These are phyloP conservation scores for Rhizoctonia solani DNA, from an alignment of 1,284 basidiomycete genomes.

Conservation along the genomic window DNA sequence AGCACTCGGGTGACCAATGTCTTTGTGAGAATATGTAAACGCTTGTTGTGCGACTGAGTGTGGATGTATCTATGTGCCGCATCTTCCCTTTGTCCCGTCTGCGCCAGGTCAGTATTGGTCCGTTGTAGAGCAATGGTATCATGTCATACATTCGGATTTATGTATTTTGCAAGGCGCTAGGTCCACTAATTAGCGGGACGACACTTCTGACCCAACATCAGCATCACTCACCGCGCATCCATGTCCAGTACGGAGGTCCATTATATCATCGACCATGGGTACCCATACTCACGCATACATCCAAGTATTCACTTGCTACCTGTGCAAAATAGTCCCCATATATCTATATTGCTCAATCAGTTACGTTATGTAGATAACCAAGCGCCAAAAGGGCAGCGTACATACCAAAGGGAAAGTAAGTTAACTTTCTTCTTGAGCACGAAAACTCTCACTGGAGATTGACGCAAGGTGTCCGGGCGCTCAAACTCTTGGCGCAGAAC, in stretches of 20 bases:
- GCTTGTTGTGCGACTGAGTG: constrained; percentile 5
- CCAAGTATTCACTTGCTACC: constrained; percentile 18
- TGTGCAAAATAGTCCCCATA: constrained; percentile 9
- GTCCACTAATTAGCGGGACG: not conserved
- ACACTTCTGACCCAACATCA: no score
- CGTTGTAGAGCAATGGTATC: no score
- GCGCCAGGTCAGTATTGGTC: not conserved
- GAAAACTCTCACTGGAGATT: no score
- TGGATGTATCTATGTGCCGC: constrained; percentile 21
- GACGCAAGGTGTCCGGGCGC: no score
- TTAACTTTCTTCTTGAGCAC: no score
- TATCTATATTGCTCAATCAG: no score
- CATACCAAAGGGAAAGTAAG: no score
- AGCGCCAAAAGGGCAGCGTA: no score
- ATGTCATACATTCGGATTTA: constrained; percentile 1
- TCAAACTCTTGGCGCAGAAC: no score
- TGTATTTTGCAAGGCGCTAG: constrained; percentile 23
- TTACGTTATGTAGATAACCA: no score
- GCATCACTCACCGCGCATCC: not conserved
- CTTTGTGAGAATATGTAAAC: constrained; percentile 5
- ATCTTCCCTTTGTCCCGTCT: constrained; percentile 21
- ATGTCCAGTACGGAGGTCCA: constrained; percentile 4
- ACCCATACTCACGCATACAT: not conserved
- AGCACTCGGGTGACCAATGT: constrained; percentile 7
- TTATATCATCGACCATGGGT: constrained; percentile 4